Evolutionary conservation across 495 filamentous ascomycete genomes (phyloP), one percentile per base, ranked within the genome.

Genomic region (Podospora fimiseda): DNA sequence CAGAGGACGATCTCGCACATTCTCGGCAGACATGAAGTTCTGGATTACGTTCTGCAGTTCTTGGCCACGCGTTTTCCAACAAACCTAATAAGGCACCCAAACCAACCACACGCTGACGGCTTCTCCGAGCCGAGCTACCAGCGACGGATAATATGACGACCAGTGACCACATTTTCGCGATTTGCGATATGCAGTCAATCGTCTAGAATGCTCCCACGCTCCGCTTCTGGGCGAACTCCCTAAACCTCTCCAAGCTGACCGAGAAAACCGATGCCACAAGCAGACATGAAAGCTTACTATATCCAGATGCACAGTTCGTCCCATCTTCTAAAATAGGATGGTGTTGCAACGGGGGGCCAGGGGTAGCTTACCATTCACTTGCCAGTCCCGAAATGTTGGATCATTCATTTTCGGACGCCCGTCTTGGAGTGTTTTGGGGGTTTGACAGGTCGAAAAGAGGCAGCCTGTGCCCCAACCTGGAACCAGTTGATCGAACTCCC

Each of bases 371-470:
- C 11, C 39, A 42, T 16, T 16, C 41, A 43, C 41, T 19, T 16
- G 41, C 5, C 15, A 43, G 41, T 19, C 2, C 20, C 15, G 41
- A 19, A 20, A 20, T 9, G 20, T 20, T 23, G 42, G 18, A 22
- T 4, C 18, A 22, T 19, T 44, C 8, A 4, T 42, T 16, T 14
- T 44, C 42, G 22, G 42, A 16, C 19, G 5, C 14, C 39, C 19
- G 42, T n/a, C 19, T 21, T 22, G 42, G 22, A 21, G 13, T 33
- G 5, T 33, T 16, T 9, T 40, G 4, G 16, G 18, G 16, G 8
- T 23, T 23, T 20, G 36, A 50, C 54, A 48, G 48, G 54, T 37
- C 46, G 27, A 22, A 18, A 42, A 46, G 39, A 50, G 38, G 33
- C 50, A 51, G 38, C 19, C 23, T 11, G 27, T 9, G 24, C 20